These are phyloP conservation scores for Aspergillus sp. DNA, from an alignment of 2,329 filamentous ascomycete genomes.

Conservation along the genomic window DNA sequence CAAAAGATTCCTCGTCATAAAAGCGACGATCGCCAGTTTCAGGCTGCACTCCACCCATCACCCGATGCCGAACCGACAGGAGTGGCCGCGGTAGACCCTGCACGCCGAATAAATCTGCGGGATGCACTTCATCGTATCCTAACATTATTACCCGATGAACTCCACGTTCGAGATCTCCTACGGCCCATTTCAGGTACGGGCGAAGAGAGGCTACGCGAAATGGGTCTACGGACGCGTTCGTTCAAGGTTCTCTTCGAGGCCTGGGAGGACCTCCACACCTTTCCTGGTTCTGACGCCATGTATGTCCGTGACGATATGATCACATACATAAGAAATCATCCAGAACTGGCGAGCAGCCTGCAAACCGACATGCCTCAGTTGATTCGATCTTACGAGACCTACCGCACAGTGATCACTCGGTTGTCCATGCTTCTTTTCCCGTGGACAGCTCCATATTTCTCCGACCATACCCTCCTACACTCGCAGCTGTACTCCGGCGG, in stretches of 20 bases:
- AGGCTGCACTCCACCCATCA: too few species aligned
- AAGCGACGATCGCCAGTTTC: too few species aligned
- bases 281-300: not conserved
- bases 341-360: constrained; percentile 13
- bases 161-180: not conserved
- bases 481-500: constrained; percentile 42
- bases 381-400: constrained; percentile 43
- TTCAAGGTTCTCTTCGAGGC: not conserved
- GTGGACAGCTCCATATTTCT: constrained; percentile 39
- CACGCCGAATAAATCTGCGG: not conserved
- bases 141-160: not conserved
- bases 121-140: not conserved
- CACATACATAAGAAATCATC: constrained; percentile 33
- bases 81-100: not conserved
- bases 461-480: constrained; percentile 45
- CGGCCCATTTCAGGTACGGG: not conserved
- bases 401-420: constrained; percentile 39
- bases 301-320: constrained; percentile 43
- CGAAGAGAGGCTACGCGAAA: not conserved
- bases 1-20: too few species aligned
- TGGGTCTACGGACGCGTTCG: not conserved
- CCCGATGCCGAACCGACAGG: not conserved
- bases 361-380: constrained; percentile 20
- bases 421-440: constrained; percentile 34
- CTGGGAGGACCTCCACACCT: not conserved